These are phyloP conservation scores for Physcomitrium patens DNA, from an alignment of 225 moss, liverwort and hornwort genomes.

Conservation along the genomic window DNA sequence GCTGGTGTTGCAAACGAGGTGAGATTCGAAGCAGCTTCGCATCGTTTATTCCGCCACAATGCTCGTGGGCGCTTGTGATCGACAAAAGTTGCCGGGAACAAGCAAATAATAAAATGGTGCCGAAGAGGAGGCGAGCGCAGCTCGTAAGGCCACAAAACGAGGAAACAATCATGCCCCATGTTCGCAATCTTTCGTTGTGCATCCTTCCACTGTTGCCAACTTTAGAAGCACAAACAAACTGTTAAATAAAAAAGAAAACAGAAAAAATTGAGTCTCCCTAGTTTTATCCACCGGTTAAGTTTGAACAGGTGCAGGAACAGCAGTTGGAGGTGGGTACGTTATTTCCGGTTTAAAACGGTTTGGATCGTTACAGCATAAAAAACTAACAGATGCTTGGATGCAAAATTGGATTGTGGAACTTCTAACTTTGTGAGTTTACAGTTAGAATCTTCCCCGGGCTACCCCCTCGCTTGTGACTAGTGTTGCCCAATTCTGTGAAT, in stretches of 20 bases:
- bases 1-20: too few relatives aligned
- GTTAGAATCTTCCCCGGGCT: slow-evolving; percentile 20
- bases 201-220: slow-evolving; percentile 16
- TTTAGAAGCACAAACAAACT: not conserved
- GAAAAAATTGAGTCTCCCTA: not conserved
- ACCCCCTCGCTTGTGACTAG: too few relatives aligned
- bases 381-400: not conserved
- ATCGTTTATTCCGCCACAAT: slow-evolving; percentile 27
- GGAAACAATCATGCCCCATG: not conserved
- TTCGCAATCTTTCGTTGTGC: not conserved
- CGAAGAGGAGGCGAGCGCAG: slow-evolving; percentile 24
- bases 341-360: slow-evolving; percentile 32
- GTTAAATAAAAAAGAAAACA: not conserved
- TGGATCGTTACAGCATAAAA: slow-evolving; percentile 34
- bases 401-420: not conserved
- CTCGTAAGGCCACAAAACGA: not conserved
- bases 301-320: not conserved
- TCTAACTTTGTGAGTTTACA: slow-evolving; percentile 13
- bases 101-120: not conserved
- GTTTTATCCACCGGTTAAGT: slow-evolving; percentile 16
- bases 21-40: too few relatives aligned
- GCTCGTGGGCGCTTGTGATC: slow-evolving; percentile 19
- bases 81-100: not conserved
- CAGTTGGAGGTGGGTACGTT: slow-evolving; percentile 36
- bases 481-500: not conserved